Percentiles rank a stretch among this genome's conserved stretches.
Conservation (phyloP, 2,329 filamentous ascomycete species). For the Colletotrichum siamense region DNA sequence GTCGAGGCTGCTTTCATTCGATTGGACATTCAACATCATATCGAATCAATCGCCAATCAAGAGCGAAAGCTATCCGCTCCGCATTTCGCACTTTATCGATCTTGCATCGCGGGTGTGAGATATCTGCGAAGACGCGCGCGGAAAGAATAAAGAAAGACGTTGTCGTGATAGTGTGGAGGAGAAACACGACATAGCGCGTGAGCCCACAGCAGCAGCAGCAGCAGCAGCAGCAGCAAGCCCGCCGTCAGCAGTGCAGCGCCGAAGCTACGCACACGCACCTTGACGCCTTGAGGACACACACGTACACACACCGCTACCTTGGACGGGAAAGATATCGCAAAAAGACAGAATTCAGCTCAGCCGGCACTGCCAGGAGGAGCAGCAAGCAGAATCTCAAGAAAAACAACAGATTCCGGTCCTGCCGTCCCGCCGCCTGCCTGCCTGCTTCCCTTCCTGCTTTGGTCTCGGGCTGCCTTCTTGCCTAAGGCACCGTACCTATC, state of each 20-base stretch:
- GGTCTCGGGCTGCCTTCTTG: background rate
- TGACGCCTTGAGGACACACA: background rate
- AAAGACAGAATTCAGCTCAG: background rate
- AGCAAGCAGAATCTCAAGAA: background rate
- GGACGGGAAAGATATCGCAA: background rate
- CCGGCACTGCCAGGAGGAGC: background rate
- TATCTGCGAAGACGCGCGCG: slow-evolving; percentile 6
- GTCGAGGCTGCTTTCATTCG: slow-evolving; percentile 8
- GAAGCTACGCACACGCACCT: background rate
- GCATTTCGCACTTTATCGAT: slow-evolving; percentile 20
- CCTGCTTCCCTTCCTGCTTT: background rate
- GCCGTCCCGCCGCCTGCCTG: background rate
- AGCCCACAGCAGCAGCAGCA: background rate
- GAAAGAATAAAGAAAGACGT: background rate
- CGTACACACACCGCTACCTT: background rate
- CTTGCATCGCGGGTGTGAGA: slow-evolving; percentile 10
- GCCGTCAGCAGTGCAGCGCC: background rate
- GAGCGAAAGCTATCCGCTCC: slow-evolving; percentile 8
- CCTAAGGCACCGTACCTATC: background rate
- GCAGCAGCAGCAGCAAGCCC: background rate
- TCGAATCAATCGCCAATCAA: slow-evolving; percentile 18
- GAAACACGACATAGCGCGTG: background rate
- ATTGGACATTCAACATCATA: slow-evolving; percentile 8
- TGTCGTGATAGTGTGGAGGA: background rate
- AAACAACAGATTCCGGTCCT: background rate